Evolutionary conservation across 441 rosid species (phyloP), one percentile per base, ranked within the genome.

Genomic region (Brassica balearica): DNA sequence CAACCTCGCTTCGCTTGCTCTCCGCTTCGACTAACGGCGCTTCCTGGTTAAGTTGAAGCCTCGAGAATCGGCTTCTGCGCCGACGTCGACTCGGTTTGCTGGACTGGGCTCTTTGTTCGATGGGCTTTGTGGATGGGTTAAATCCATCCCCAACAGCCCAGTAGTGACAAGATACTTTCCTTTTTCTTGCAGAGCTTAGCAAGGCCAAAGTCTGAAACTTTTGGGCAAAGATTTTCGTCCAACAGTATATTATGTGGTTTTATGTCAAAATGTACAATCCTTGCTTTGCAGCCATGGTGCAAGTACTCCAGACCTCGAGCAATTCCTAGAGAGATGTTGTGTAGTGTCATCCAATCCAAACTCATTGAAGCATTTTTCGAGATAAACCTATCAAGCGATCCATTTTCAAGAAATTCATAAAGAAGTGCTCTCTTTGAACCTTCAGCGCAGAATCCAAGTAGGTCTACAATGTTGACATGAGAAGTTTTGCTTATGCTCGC

Each of bases 251-350:
- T 88, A 0, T 86, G 87, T 12, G 92, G 89, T 14, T 90, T 88
- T 8, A 89, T 88, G 60, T 87, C 90, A 2, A 91, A 84, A 73
- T 88, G 89, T 27, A 90, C 73, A 62, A 91, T 89, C 65, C 86
- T 85, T 2, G 85, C 83, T 79, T 65, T 86, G 70, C 93, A 87
- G 14, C 89, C 86, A 1, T 59, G 43, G 22, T 86, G 92, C 4
- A 88, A 68, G 77, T 85, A 88, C 58, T 85, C 86, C 0, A 86
- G 55, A 19, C 88, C 90, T 46, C 84, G 69, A 53, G 87, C 67
- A 38, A 75, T 56, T 0, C 78, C 72, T 14, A 75, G 9, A 0
- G 67, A 58, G 6, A 66, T 66, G 1, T 4, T 0, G 6, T 36
- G 36, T 0, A 65, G 1, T 3, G 48, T 0, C 2, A 0, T 7